Evolutionary conservation across 805 yeast genomes (phyloP).

Genomic region (Pichia occidentalis): DNA sequence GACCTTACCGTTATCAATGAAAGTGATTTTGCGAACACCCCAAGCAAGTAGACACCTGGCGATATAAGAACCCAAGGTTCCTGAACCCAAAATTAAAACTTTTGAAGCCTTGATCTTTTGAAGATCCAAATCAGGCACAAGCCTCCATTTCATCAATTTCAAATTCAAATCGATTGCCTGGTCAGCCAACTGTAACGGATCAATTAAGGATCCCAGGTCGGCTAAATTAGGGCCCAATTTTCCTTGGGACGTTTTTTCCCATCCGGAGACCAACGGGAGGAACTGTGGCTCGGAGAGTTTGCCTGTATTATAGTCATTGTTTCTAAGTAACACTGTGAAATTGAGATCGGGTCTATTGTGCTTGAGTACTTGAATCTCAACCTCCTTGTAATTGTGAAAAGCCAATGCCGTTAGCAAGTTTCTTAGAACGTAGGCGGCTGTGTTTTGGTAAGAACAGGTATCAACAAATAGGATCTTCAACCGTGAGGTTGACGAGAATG

Average conservation of each 20-base stretch:
- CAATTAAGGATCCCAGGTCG: conserved; percentile 71
- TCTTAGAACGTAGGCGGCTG: conserved; percentile 20
- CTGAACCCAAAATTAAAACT: conserved; percentile 85
- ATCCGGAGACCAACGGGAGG: conserved; percentile 52
- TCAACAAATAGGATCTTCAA: conserved; percentile 23
- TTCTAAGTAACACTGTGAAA: conserved; percentile 21
- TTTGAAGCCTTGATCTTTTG: conserved; percentile 53
- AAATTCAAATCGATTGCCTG: conserved; percentile 91
- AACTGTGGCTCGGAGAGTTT: background rate
- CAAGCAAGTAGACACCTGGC: conserved; percentile 83
- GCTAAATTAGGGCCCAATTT: conserved; percentile 78
- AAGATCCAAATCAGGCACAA: conserved; percentile 74
- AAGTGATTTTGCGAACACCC: conserved; percentile 84
- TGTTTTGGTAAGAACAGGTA: conserved; percentile 18
- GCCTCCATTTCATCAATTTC: conserved; percentile 94
- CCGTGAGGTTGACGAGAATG: too few relatives aligned
- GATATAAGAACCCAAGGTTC: conserved; percentile 91
- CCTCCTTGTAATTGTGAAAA: conserved; percentile 28
- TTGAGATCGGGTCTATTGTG: conserved; percentile 20
- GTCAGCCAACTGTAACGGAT: conserved; percentile 76
- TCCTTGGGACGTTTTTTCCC: conserved; percentile 79
- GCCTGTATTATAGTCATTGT: conserved; percentile 11
- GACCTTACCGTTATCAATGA: conserved; percentile 84
- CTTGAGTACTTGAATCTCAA: conserved; percentile 37
- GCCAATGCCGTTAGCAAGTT: conserved; percentile 27